These are phyloP conservation scores for Vitis cinerea DNA, from an alignment of 164 flowering plant genomes.

Conservation along the genomic window DNA sequence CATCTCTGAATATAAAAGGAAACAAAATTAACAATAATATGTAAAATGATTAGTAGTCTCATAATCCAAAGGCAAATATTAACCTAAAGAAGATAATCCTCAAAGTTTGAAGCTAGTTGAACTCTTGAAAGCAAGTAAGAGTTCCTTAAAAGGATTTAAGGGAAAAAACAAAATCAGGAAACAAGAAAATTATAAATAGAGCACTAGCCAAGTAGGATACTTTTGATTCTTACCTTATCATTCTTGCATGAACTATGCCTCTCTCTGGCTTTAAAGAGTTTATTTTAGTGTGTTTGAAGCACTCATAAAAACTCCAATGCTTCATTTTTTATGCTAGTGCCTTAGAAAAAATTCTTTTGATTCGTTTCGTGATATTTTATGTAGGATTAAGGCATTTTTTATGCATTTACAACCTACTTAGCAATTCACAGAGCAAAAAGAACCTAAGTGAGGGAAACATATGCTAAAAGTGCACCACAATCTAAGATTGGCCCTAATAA, in stretches of 20 bases:
- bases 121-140: slow-evolving; percentile 45
- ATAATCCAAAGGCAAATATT: not conserved
- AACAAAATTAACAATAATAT: not conserved
- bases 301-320: no score
- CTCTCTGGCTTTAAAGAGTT: slow-evolving; percentile 43
- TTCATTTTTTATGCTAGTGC: no score
- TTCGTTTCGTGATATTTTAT: no score
- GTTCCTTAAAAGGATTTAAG: slow-evolving; percentile 46
- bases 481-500: no score
- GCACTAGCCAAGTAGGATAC: not conserved
- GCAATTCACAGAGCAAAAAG: no score
- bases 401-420: no score
- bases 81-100: slow-evolving; percentile 86
- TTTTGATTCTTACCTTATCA: slow-evolving; percentile 53
- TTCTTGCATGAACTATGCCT: slow-evolving; percentile 48
- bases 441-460: no score
- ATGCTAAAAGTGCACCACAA: no score
- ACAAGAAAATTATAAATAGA: not conserved
- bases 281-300: no score
- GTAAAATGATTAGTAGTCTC: not conserved
- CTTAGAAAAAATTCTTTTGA: no score
- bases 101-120: slow-evolving; percentile 47
- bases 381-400: no score
- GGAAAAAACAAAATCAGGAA: not conserved
- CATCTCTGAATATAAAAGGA: slow-evolving; percentile 58